A percentile compares a stretch with the other conserved stretches of the same genome.
Conservation (phyloP, 139 green algal genomes). For the Tetradesmus obliquus region DNA sequence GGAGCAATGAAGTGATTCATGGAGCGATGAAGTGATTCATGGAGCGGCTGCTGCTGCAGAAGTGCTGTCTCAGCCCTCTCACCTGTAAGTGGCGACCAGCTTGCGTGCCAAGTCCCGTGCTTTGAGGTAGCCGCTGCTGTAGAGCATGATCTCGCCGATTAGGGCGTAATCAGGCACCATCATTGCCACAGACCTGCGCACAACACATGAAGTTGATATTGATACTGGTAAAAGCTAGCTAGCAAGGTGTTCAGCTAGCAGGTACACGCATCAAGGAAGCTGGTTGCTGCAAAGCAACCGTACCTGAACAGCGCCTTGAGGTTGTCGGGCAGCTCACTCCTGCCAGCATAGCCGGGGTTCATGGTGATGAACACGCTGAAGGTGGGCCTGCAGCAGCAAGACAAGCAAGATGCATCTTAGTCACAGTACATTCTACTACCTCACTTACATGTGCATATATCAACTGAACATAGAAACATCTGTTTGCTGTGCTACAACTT, state of each 20-base stretch:
- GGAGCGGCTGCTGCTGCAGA: not conserved
- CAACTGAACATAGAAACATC: too few species aligned
- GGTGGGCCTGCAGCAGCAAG: conserved; percentile 55
- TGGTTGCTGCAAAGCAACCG: not conserved
- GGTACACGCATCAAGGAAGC: not conserved
- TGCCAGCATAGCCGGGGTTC: conserved; percentile 65
- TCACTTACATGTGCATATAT: not conserved
- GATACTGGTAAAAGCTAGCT: not conserved
- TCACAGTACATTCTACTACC: not conserved
- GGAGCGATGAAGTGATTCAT: not conserved
- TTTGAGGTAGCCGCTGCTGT: conserved; percentile 77
- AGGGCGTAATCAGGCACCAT: conserved; percentile 90
- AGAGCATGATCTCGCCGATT: conserved; percentile 87
- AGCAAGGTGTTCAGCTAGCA: not conserved
- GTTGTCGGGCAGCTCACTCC: conserved; percentile 88
- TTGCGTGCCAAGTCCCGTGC: conserved; percentile 81
- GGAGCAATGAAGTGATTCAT: not conserved
- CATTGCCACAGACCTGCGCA: conserved; percentile 83
- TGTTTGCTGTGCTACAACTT: too few species aligned
- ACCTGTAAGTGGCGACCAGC: conserved; percentile 86
- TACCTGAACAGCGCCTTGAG: conserved; percentile 75
- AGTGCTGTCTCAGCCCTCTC: not conserved
- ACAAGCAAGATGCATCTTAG: not conserved
- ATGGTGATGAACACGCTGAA: conserved; percentile 93
- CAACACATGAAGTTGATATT: conserved; percentile 32